A percentile compares a stretch with the other conserved stretches of the same genome.
phyloP scores from a whole-genome alignment of 306 rosid species.

The Acacia melanoxylon region DNA sequence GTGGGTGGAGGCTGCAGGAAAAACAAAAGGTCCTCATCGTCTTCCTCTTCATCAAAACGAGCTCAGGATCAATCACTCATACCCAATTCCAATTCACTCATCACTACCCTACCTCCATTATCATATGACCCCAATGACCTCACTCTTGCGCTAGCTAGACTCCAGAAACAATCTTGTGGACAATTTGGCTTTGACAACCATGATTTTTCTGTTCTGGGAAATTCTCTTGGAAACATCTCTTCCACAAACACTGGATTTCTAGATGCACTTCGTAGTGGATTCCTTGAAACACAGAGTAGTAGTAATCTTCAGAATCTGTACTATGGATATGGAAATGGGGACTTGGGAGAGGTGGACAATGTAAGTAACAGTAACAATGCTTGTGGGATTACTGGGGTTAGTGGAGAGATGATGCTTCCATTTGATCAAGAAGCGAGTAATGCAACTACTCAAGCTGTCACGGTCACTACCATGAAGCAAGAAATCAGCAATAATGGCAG shows the following conservation, averaged over 20 bases:
- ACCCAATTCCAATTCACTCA: slow-evolving; percentile 47
- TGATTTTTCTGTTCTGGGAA: slow-evolving; percentile 52
- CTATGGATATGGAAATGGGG: slow-evolving; percentile 66
- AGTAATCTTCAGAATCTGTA: slow-evolving; percentile 45
- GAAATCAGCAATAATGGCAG: slow-evolving; percentile 54
- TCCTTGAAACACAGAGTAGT: slow-evolving; percentile 47
- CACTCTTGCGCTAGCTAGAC: slow-evolving; percentile 79
- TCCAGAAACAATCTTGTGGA: slow-evolving; percentile 66
- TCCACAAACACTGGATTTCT: slow-evolving; percentile 47
- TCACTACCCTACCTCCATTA: slow-evolving; percentile 37
- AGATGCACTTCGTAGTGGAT: slow-evolving; percentile 62
- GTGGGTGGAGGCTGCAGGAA: slow-evolving; percentile 99
- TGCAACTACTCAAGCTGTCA: slow-evolving; percentile 59
- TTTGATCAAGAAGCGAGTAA: slow-evolving; percentile 55
- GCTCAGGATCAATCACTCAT: slow-evolving; percentile 60
- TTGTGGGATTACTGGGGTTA: slow-evolving; percentile 33
- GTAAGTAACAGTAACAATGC: slow-evolving; percentile 19
- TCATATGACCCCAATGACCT: slow-evolving; percentile 73
- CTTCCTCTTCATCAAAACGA: slow-evolving; percentile 51
- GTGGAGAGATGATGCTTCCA: slow-evolving; percentile 55
- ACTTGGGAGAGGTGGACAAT: slow-evolving; percentile 57
- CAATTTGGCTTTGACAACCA: slow-evolving; percentile 62
- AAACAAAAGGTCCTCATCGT: slow-evolving; percentile 74
- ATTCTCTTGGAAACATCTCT: slow-evolving; percentile 40
- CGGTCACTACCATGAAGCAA: slow-evolving; percentile 84